Evolutionary conservation across 2,329 filamentous ascomycete genomes (phyloP).

Genomic region (Ceratocystis alfenasii): DNA sequence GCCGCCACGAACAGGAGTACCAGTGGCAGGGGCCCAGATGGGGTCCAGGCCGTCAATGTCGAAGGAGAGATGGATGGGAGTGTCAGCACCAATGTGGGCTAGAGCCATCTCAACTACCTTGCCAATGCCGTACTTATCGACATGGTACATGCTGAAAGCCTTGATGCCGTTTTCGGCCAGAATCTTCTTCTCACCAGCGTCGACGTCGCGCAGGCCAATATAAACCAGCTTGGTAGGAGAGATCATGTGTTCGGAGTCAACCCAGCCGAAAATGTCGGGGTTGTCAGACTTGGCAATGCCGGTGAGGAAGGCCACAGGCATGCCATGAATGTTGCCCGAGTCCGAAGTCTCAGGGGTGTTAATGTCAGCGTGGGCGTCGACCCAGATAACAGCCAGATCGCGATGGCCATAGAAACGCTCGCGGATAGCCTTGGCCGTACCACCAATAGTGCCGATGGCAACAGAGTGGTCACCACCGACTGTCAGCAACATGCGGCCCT

Average conservation of each 20-base stretch:
- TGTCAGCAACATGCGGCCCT: constrained; percentile 80
- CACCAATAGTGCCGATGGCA: constrained; percentile 84
- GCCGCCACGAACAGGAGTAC: constrained; percentile 85
- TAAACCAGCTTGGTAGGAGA: constrained; percentile 84
- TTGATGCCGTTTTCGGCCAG: constrained; percentile 80
- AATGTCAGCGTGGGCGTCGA: constrained; percentile 95
- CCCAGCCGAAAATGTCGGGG: constrained; percentile 80
- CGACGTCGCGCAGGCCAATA: constrained; percentile 88
- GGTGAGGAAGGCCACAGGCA: constrained; percentile 88
- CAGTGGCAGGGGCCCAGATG: constrained; percentile 90
- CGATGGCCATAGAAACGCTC: constrained; percentile 58
- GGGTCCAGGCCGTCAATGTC: constrained; percentile 95
- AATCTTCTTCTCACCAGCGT: constrained; percentile 86
- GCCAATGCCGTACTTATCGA: constrained; percentile 90
- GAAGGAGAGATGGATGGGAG: constrained; percentile 92
- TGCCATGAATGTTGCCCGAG: constrained; percentile 92
- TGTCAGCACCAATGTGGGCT: constrained; percentile 85
- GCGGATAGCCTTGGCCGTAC: constrained; percentile 71
- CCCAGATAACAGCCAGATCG: constrained; percentile 94
- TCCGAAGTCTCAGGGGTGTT: constrained; percentile 85
- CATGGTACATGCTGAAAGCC: constrained; percentile 97
- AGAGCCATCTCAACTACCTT: constrained; percentile 97
- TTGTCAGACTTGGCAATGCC: constrained; percentile 67
- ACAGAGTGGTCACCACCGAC: constrained; percentile 94
- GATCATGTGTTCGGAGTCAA: constrained; percentile 57